A percentile compares a stretch with the other conserved stretches of the same genome.
Conservation (phyloP, 2,329 filamentous ascomycete genomes). For the Penicillium sp. region DNA sequence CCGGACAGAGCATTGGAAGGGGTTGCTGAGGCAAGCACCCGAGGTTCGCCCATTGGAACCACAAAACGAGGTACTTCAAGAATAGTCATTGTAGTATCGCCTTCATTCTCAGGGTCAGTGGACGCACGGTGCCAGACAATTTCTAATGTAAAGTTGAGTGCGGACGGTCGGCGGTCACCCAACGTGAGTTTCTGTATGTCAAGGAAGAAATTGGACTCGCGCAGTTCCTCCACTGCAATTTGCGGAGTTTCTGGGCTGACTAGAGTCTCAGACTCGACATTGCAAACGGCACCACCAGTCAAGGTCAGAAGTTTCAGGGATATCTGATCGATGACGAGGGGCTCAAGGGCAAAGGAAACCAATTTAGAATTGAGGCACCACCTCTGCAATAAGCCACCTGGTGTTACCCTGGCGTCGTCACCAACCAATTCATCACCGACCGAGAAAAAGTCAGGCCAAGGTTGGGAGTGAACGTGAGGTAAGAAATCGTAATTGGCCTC, state of each 20-base stretch:
- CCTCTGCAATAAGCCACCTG: conserved; percentile 70
- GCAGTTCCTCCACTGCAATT: conserved; percentile 66
- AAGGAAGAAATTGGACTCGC: conserved; percentile 71
- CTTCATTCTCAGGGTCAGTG: conserved; percentile 26
- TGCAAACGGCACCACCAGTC: conserved; percentile 63
- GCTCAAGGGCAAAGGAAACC: conserved; percentile 72
- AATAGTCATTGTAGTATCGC: conserved; percentile 60
- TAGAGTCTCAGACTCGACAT: conserved; percentile 36
- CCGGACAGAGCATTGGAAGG: conserved; percentile 35
- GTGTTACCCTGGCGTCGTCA: conserved; percentile 28
- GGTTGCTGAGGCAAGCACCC: conserved; percentile 64
- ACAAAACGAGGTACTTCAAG: conserved; percentile 78
- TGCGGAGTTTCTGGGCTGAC: conserved; percentile 31
- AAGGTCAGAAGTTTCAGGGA: conserved; percentile 61
- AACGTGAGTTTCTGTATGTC: conserved; percentile 73
- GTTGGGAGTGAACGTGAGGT: conserved; percentile 71
- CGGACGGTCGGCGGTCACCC: conserved; percentile 75
- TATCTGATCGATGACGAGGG: conserved; percentile 63
- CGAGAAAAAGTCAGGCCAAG: conserved; percentile 87
- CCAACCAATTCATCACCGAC: conserved; percentile 47
- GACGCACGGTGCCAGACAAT: conserved; percentile 69
- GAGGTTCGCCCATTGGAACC: conserved; percentile 79
- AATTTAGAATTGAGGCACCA: conserved; percentile 74
- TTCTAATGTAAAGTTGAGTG: conserved; percentile 71
- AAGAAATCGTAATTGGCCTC: conserved; percentile 88